Evolutionary conservation across 805 yeast species (phyloP).

Genomic region (Yamadazyma philogaea): DNA sequence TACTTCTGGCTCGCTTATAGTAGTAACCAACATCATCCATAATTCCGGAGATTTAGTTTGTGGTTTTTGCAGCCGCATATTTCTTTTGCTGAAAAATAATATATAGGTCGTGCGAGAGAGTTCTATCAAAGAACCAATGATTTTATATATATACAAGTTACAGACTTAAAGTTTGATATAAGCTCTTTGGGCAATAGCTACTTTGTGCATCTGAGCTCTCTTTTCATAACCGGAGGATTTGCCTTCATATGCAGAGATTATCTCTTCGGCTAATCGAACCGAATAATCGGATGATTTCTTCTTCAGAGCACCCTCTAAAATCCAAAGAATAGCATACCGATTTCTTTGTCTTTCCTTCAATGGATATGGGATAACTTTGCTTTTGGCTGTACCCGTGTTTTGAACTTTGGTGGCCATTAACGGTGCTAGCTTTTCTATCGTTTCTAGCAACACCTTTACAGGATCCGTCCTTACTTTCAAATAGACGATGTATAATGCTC

Average conservation of each 20-base stretch:
- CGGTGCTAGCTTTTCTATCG: constrained; percentile 82
- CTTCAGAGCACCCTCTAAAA: constrained; percentile 76
- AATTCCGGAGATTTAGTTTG: background rate
- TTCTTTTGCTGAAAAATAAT: background rate
- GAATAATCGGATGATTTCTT: constrained; percentile 78
- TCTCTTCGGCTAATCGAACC: constrained; percentile 89
- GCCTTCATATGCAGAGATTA: constrained; percentile 72
- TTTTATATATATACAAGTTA: constrained; percentile 15
- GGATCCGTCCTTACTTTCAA: constrained; percentile 77
- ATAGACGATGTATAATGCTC: constrained; percentile 77
- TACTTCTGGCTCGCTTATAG: constrained; percentile 28
- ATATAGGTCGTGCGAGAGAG: background rate
- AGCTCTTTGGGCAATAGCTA: constrained; percentile 86
- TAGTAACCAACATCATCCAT: constrained; percentile 12
- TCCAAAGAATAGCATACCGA: constrained; percentile 88
- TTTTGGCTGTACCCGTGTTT: constrained; percentile 84
- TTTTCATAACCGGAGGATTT: constrained; percentile 81
- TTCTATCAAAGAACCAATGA: background rate
- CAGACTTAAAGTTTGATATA: constrained; percentile 45
- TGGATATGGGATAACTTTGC: constrained; percentile 77
- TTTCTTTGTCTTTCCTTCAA: constrained; percentile 77
- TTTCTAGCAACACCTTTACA: constrained; percentile 64
- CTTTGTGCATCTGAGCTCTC: constrained; percentile 76
- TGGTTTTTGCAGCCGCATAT: constrained; percentile 6
- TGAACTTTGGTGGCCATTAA: constrained; percentile 71